These are phyloP conservation scores for Mycena leptocephala DNA, from an alignment of 768 basidiomycete genomes.

Conservation along the genomic window DNA sequence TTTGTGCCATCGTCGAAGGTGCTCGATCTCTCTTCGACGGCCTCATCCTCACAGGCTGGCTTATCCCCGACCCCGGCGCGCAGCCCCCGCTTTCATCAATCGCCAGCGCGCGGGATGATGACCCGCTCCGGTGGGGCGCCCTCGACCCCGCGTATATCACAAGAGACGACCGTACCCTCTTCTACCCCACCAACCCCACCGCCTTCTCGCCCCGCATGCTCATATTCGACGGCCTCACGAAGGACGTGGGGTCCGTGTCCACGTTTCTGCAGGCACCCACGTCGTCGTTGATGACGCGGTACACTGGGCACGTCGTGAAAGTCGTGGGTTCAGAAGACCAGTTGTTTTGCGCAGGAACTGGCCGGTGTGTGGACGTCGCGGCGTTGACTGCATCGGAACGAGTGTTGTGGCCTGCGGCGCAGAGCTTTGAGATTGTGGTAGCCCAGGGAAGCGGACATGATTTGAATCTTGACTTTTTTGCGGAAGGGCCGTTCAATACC, in stretches of 20 bases:
- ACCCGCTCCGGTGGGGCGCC: neutral
- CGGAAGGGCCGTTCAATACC: slow-evolving; percentile 1
- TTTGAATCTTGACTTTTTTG: slow-evolving; percentile 3
- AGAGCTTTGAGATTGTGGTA: slow-evolving; percentile 13
- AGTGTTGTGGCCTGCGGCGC: neutral
- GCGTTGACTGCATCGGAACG: neutral
- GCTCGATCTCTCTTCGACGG: slow-evolving; percentile 1
- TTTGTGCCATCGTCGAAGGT: slow-evolving; percentile 1
- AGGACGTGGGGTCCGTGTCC: neutral
- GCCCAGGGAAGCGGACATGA: slow-evolving; percentile 10
- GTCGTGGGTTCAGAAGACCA: slow-evolving; percentile 9
- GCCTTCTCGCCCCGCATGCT: slow-evolving; percentile 11
- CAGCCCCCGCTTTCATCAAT: neutral
- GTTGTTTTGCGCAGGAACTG: slow-evolving; percentile 3
- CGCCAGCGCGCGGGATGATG: neutral
- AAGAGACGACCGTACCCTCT: neutral
- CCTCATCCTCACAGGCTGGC: neutral
- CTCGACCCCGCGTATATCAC: slow-evolving; percentile 8
- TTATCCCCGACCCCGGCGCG: neutral
- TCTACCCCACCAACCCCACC: neutral
- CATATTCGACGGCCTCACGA: neutral
- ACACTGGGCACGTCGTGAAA: neutral
- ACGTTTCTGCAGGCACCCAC: neutral
- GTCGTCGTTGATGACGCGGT: neutral
- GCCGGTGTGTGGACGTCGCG: neutral